Percentiles rank a stretch among this genome's conserved stretches.
These are phyloP conservation scores for Aspergillus eucalypticola DNA, from an alignment of 2,329 filamentous ascomycete genomes.

Conservation along the genomic window DNA sequence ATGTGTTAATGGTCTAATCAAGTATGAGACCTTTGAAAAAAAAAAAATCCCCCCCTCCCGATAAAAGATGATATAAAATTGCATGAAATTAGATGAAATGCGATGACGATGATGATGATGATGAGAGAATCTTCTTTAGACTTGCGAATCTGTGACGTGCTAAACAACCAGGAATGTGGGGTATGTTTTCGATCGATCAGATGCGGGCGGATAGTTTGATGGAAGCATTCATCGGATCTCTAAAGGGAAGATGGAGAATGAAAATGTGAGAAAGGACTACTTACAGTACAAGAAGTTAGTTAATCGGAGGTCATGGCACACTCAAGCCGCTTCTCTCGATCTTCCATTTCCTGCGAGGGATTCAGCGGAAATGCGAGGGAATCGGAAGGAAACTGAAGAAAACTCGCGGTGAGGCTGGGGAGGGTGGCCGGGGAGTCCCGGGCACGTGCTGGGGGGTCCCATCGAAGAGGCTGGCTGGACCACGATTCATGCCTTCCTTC, in stretches of 20 bases:
- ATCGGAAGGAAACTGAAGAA: neutral
- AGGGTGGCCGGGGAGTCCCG: slow-evolving; percentile 1
- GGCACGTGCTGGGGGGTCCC: slow-evolving; percentile 13
- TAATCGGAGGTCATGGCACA: no score
- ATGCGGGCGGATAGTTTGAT: neutral
- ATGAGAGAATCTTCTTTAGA: no score
- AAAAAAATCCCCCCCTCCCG: no score
- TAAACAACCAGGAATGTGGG: slow-evolving; percentile 11
- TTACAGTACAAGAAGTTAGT: no score
- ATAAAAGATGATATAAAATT: no score
- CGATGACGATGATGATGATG: neutral
- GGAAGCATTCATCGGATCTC: neutral
- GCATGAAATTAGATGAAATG: neutral
- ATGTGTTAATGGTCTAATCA: no score
- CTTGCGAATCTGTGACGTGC: slow-evolving; percentile 3
- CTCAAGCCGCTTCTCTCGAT: neutral
- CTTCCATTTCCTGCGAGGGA: neutral
- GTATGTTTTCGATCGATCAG: neutral
- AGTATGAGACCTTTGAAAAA: no score
- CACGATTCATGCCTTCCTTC: no score
- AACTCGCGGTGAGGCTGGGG: slow-evolving; percentile 20
- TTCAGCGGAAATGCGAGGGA: neutral
- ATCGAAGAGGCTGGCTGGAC: slow-evolving; percentile 12
- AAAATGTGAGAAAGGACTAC: neutral
- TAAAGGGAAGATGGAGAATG: neutral